Evolutionary conservation across 2,329 filamentous ascomycete genomes (phyloP).

Genomic region (Cladorrhinum sp.): DNA sequence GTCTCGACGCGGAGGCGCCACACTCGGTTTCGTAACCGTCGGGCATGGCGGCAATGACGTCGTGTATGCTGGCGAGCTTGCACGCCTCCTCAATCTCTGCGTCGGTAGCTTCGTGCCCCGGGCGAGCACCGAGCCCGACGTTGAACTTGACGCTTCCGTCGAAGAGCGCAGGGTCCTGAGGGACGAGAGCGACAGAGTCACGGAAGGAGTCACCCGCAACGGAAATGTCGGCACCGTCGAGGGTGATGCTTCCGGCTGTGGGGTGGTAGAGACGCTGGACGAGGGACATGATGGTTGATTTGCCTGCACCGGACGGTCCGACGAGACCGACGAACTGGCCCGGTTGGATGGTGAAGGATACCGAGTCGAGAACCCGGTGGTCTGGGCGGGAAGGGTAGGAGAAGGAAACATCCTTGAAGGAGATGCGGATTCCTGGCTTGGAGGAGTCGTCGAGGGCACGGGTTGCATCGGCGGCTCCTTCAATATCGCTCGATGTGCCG

Average conservation of each 20-base stretch:
- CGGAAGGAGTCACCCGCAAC: conserved; percentile 45
- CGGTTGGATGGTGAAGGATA: conserved; percentile 55
- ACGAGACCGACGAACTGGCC: conserved; percentile 64
- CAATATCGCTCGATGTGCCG: conserved; percentile 35
- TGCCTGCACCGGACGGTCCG: conserved; percentile 64
- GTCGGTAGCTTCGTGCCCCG: conserved; percentile 52
- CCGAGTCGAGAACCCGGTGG: conserved; percentile 52
- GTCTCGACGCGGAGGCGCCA: conserved; percentile 68
- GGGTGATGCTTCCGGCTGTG: conserved; percentile 38
- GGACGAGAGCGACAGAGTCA: conserved; percentile 53
- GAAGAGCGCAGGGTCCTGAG: conserved; percentile 58
- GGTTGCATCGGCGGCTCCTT: conserved; percentile 35
- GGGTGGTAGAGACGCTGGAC: conserved; percentile 51
- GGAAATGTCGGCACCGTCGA: conserved; percentile 45
- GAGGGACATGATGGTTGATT: conserved; percentile 62
- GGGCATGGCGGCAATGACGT: conserved; percentile 60
- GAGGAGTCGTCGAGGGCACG: conserved; percentile 9
- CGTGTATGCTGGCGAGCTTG: conserved; percentile 66
- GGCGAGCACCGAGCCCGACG: conserved; percentile 52
- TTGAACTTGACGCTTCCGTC: conserved; percentile 57
- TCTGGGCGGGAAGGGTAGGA: conserved; percentile 63
- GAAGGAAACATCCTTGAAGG: conserved; percentile 59
- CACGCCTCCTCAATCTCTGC: conserved; percentile 66
- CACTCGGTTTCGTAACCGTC: conserved; percentile 65
- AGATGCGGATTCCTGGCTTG: conserved; percentile 36